Conservation (phyloP, 2,329 filamentous ascomycete genomes). For the Penicillium sp. region DNA sequence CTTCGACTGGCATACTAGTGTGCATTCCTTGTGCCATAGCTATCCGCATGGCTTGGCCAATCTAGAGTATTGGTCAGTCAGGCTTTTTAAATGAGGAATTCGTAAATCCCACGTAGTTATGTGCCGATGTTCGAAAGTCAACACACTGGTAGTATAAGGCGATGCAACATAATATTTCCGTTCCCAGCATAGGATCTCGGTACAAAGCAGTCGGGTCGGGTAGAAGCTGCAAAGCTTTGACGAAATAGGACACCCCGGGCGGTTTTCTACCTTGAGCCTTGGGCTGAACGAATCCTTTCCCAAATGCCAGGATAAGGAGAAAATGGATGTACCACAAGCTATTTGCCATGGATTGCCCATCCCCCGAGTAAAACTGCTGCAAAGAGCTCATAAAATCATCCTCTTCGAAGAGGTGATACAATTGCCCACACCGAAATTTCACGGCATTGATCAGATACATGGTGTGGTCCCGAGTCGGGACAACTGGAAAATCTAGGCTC, state of each 20-base stretch:
- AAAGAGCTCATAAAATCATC: conserved; percentile 48
- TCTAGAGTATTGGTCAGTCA: conserved; percentile 42
- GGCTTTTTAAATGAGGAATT: conserved; percentile 43
- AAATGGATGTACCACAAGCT: conserved; percentile 54
- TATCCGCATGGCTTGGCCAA: conserved; percentile 55
- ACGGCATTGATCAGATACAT: conserved; percentile 55
- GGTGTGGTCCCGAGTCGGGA: conserved; percentile 52
- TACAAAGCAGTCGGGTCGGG: conserved; percentile 44
- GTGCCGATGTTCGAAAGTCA: conserved; percentile 50
- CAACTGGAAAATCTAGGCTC: conserved; percentile 19
- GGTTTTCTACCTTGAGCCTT: conserved; percentile 39
- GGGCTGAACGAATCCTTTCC: conserved; percentile 51
- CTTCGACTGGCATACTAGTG: conserved; percentile 50
- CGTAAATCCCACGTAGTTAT: conserved; percentile 47
- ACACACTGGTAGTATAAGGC: conserved; percentile 53
- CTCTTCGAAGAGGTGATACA: conserved; percentile 55
- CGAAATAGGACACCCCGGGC: conserved; percentile 48
- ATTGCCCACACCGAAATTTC: conserved; percentile 54
- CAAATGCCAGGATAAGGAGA: conserved; percentile 53
- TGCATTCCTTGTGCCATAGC: conserved; percentile 54
- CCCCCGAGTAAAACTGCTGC: conserved; percentile 40
- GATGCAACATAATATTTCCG: conserved; percentile 49
- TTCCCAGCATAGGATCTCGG: conserved; percentile 45
- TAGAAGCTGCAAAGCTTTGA: conserved; percentile 45
- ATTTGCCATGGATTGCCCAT: conserved; percentile 23